Conservation (phyloP, 2,329 filamentous ascomycete genomes). For the Trichoderma arundinaceum region DNA sequence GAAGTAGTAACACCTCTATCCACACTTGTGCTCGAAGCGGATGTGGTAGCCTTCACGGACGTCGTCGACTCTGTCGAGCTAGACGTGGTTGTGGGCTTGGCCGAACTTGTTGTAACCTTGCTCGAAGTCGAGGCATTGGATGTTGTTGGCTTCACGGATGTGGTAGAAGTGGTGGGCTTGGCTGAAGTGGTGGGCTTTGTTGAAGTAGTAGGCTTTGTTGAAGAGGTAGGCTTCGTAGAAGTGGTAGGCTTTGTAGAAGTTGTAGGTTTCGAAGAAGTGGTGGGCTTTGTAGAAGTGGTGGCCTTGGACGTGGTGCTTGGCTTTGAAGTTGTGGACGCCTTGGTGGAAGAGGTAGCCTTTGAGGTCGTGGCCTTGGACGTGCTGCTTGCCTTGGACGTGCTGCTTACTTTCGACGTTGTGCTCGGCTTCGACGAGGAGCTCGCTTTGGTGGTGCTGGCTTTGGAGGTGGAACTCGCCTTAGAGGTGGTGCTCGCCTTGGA, state of each 20-base stretch:
- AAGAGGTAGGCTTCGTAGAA: constrained; percentile 20
- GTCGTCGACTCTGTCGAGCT: constrained; percentile 28
- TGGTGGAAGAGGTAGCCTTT: background rate
- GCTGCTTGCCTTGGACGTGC: background rate
- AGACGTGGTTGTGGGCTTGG: constrained; percentile 13
- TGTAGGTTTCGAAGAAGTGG: background rate
- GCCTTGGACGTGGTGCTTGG: constrained; percentile 14
- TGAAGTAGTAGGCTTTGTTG: constrained; percentile 14
- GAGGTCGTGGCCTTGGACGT: background rate
- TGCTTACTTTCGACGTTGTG: background rate
- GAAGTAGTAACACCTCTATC: background rate
- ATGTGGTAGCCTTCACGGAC: constrained; percentile 21
- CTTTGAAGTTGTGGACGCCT: constrained; percentile 7
- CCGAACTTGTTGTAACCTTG: constrained; percentile 19
- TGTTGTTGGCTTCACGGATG: background rate
- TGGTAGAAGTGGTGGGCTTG: constrained; percentile 3
- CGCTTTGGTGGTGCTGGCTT: background rate
- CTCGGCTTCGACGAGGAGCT: background rate
- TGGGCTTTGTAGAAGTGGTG: constrained; percentile 1
- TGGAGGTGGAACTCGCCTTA: background rate
- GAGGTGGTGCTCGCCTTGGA: background rate
- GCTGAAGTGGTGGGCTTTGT: background rate
- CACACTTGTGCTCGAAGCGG: constrained; percentile 14
- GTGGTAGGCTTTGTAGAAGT: constrained; percentile 12
- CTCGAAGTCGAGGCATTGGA: background rate